A percentile compares a stretch with the other conserved stretches of the same genome.
Conservation (phyloP, 2,329 filamentous ascomycete genomes). For the Byssochlamys sp. region DNA sequence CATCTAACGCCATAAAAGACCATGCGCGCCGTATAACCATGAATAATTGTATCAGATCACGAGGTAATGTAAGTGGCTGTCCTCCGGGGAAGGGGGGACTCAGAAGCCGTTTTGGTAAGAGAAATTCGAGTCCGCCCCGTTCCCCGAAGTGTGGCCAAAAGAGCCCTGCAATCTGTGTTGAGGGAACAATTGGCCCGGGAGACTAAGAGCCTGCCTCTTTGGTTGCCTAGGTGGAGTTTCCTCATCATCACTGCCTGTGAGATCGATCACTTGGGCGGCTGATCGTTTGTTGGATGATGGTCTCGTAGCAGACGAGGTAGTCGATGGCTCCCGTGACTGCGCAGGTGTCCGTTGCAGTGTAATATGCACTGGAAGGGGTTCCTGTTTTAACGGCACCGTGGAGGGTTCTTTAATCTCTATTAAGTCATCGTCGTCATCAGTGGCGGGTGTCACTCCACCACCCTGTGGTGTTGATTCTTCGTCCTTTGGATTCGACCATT, state of each 20-base stretch:
- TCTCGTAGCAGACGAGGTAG: slow-evolving; percentile 26
- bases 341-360: slow-evolving; percentile 24
- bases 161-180: slow-evolving; percentile 14
- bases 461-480: slow-evolving; percentile 30
- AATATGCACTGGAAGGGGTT: slow-evolving; percentile 16
- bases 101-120: slow-evolving; percentile 9
- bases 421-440: slow-evolving; percentile 41
- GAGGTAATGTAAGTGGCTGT: slow-evolving; percentile 7
- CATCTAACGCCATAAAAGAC: not conserved
- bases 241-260: slow-evolving; percentile 45
- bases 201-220: slow-evolving; percentile 23
- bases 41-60: slow-evolving; percentile 9
- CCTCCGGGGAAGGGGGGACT: slow-evolving; percentile 5
- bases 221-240: slow-evolving; percentile 32
- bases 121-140: slow-evolving; percentile 11
- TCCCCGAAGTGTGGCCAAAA: slow-evolving; percentile 12
- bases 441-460: slow-evolving; percentile 25
- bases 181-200: slow-evolving; percentile 13
- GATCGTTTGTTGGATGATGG: slow-evolving; percentile 38
- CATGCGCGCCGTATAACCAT: slow-evolving; percentile 13
- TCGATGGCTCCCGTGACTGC: slow-evolving; percentile 30
- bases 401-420: slow-evolving; percentile 40
- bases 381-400: slow-evolving; percentile 28
- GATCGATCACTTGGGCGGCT: slow-evolving; percentile 43
- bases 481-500: slow-evolving; percentile 53